Evolutionary conservation across 2,329 filamentous ascomycete species (phyloP), one percentile per base, ranked within the genome.

Genomic region (Grosmannia clavigera): DNA sequence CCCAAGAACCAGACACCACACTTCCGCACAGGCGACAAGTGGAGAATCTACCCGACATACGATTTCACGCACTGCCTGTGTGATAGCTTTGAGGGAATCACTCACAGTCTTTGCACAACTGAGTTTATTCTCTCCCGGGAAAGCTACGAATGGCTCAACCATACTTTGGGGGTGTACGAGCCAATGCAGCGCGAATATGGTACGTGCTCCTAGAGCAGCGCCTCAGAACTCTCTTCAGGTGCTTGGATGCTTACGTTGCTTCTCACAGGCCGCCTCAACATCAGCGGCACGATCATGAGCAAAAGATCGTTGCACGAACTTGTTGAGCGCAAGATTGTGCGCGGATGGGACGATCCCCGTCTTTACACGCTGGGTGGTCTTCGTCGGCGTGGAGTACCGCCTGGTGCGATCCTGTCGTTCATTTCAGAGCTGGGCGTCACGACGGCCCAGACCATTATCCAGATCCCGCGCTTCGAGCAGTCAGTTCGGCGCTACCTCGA

Each of bases 31-130:
- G 90, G 88, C 35, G 77, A 82, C 64, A 84, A 87, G 69, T 97
- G 92, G 91, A 87, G 85, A 72, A 95, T 96, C 64, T 96, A 96
- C 71, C 94, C 94, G 0, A 95, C 92, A 0, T 96, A 96, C 69
- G 92, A 96, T 71, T 95, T 95, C 70, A 88, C 87, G 0, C 90
- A 95, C 75, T 95, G 89, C 71, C 78, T 96, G 29, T 92, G 89
- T 67, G 94, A 97, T 78, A 92, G 88, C 66, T 90, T 96, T 64
- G 94, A 97, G 72, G 82, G 82, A 22, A 95, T 97, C 68, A 92
- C 92, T 0, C 92, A 96, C 75, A 92, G 87, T 16, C 78, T 97
- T 25, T 97, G 92, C 71, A 97, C 94, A 0, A 92, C 88, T 1
- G 94, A 97, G 71, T 66, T 97, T 68, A 84, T 92, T 65, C 83